Percentiles rank a stretch among this genome's conserved stretches.
These are phyloP conservation scores for Diaporthe sp. DNA, from an alignment of 2,329 filamentous ascomycete species.

Conservation along the genomic window DNA sequence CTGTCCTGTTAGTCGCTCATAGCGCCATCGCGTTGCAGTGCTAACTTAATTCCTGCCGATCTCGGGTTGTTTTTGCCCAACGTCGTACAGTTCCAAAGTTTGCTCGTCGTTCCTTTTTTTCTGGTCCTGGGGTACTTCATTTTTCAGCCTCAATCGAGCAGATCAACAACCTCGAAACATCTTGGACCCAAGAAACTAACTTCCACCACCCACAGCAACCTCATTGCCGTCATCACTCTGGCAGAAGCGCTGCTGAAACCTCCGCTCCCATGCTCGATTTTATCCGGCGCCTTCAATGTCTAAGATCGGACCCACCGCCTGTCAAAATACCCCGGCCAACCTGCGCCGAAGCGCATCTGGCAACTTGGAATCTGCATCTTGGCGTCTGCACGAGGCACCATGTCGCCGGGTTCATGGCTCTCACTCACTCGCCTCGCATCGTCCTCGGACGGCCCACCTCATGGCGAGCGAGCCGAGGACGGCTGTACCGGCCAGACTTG, in stretches of 20 bases:
- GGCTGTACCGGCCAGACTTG: conserved; percentile 1
- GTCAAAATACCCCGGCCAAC: neutral
- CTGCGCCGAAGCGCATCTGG: conserved; percentile 8
- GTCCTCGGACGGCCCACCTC: neutral
- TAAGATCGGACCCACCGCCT: conserved; percentile 14
- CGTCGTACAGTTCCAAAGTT: conserved; percentile 24
- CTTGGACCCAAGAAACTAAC: neutral
- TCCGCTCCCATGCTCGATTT: neutral
- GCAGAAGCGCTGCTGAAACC: conserved; percentile 22
- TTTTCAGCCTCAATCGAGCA: conserved; percentile 26
- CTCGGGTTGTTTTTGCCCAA: conserved; percentile 28
- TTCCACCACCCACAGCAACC: neutral
- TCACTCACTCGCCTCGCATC: neutral
- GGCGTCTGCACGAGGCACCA: conserved; percentile 21
- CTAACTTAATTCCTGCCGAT: conserved; percentile 30
- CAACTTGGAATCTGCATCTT: conserved; percentile 30
- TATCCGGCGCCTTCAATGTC: conserved; percentile 16
- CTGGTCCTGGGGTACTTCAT: conserved; percentile 13
- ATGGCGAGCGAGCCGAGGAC: conserved; percentile 1
- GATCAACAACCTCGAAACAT: conserved; percentile 26
- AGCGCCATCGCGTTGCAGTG: conserved; percentile 30
- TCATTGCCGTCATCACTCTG: conserved; percentile 3
- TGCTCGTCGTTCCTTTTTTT: neutral
- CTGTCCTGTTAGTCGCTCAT: conserved; percentile 20
- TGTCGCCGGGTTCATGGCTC: conserved; percentile 17